Percentiles rank a stretch among this genome's conserved stretches.
Evolutionary conservation across 78 protist genomes (phyloP).

Genomic region (Dictyostelium intermedium): DNA sequence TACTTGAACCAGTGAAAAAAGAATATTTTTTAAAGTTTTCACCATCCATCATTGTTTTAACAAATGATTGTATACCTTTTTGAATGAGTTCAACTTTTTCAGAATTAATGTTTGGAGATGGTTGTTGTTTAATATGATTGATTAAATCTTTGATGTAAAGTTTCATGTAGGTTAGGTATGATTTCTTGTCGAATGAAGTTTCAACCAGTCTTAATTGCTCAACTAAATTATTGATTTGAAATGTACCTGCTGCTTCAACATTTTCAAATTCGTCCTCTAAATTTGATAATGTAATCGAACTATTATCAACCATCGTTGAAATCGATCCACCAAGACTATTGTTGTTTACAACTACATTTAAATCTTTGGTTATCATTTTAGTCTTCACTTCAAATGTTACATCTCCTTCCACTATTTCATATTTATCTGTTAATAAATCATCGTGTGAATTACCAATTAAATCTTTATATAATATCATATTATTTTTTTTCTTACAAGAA

Average conservation of each 20-base stretch:
- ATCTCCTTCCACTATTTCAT: conserved; percentile 41
- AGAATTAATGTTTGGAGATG: conserved; percentile 22
- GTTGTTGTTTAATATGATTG: conserved; percentile 1
- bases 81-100: conserved; percentile 75
- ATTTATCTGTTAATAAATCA: conserved; percentile 79
- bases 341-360: conserved; percentile 42
- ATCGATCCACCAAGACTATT: conserved; percentile 66
- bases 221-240: conserved; percentile 77
- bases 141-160: conserved; percentile 82
- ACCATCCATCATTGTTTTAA: conserved; percentile 82
- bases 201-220: conserved; percentile 32
- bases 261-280: conserved; percentile 76
- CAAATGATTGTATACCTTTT: conserved; percentile 55
- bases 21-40: conserved; percentile 46
- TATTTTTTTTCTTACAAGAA: too few relatives aligned
- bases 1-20: conserved; percentile 77
- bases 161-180: conserved; percentile 85
- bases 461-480: background rate
- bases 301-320: conserved; percentile 39
- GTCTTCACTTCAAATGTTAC: conserved; percentile 81
- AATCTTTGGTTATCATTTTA: conserved; percentile 37
- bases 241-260: conserved; percentile 13
- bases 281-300: conserved; percentile 73
- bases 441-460: conserved; percentile 21
- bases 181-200: conserved; percentile 83